Conservation (phyloP, 495 filamentous ascomycete genomes). For the Aspergillus cristatus region DNA sequence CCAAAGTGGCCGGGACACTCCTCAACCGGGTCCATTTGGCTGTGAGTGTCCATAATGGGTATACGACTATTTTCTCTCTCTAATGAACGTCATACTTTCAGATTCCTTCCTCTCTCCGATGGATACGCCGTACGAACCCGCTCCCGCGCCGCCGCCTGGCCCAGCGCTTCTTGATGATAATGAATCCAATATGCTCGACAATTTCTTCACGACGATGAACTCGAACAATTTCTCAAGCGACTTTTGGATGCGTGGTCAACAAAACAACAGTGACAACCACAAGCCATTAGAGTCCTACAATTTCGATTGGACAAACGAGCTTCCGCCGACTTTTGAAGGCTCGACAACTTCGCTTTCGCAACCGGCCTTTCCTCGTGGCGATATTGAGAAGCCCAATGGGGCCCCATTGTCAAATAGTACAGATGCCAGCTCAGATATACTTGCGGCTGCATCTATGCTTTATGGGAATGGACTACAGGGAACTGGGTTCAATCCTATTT, state of each 20-base stretch:
- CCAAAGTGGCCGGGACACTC: constrained; percentile 21
- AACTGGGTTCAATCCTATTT: constrained; percentile 18
- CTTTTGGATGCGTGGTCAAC: constrained; percentile 32
- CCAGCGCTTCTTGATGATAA: constrained; percentile 51
- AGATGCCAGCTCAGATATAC: constrained; percentile 32
- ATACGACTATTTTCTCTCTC: constrained; percentile 3
- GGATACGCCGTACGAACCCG: constrained; percentile 45
- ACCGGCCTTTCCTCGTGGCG: constrained; percentile 23
- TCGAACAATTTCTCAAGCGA: constrained; percentile 44
- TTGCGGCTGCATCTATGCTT: constrained; percentile 42
- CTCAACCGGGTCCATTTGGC: constrained; percentile 45
- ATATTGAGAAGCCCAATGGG: constrained; percentile 15
- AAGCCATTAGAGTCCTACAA: constrained; percentile 36
- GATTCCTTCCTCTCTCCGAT: constrained; percentile 40
- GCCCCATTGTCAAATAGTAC: constrained; percentile 14
- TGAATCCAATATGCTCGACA: constrained; percentile 51
- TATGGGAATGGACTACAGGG: constrained; percentile 29
- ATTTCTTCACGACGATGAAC: constrained; percentile 53
- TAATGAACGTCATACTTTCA: constrained; percentile 15
- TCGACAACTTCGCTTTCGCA: constrained; percentile 54
- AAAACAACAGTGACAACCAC: constrained; percentile 11
- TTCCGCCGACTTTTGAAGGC: constrained; percentile 52
- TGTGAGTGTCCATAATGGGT: constrained; percentile 37
- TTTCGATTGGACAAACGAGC: constrained; percentile 44
- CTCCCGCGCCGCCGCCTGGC: constrained; percentile 49